Base-by-base conservation (phyloP, 2,329 filamentous ascomycete species). In the Tolypocladium ophioglossoides region DNA sequence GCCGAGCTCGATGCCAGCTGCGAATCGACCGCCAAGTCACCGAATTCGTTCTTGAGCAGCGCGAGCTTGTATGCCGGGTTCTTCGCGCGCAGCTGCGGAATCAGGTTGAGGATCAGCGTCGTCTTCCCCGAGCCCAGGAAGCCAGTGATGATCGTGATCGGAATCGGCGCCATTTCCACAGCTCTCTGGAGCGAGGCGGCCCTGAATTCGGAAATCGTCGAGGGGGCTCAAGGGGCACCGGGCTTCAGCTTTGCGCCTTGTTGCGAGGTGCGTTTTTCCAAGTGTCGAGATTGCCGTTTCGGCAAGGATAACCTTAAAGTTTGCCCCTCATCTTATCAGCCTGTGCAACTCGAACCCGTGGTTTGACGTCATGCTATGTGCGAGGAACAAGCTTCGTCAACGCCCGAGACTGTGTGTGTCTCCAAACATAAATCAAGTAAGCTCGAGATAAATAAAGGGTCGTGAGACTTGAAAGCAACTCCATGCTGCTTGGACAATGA, bases 61-160 rank as follows among this genome's bases (percentile, higher is more conserved):
- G 92, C 94, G 59, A 99, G 87, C 55, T 86, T 87, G 82, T 99
- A 97, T 59, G 67, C 60, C 1, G 83, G 80, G 68, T 84, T 86
- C 52, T 79, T 73, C n/a, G 85, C 84, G 63, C 75, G 80, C 16
- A 99, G 85, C 74, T 99, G 94, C 0, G 91, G 91, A 61, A 97
- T 80, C 14, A 99, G 86, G 71, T 94, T 94, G 58, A 99, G 85
- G 59, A 99, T 91, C 55, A 99, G 79, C 2, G 94, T 97, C 2
- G 94, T 99, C 74, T 97, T 97, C 56, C 94, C 94, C 10, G 90
- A 92, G 66, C 94, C 94, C 18, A 97, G 82, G 73, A 97, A 99
- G 68, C 94, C 94, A 6, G 94, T 99, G 52, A 99, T 78, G 66
- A 99, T 95, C 49, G 92, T 97, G 68, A 96, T 87, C 5, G 91